phyloP scores from a whole-genome alignment of 2,329 filamentous ascomycete species.

The Paecilomyces sp. region DNA sequence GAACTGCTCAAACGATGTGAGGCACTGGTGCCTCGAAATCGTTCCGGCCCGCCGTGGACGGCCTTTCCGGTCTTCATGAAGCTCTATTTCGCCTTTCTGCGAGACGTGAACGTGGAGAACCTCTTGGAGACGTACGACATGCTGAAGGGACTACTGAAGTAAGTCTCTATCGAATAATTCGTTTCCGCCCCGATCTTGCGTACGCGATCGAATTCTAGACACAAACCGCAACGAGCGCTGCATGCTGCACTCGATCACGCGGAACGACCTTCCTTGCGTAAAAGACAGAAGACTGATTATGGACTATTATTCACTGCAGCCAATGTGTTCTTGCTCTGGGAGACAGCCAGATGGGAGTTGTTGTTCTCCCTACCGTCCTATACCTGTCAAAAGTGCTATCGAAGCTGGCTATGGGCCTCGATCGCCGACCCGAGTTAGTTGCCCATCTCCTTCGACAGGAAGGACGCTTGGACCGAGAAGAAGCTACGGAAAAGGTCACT shows the following conservation, averaged over 20 bases:
- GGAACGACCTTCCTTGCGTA: not conserved
- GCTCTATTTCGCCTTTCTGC: constrained; percentile 72
- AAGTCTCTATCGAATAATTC: constrained; percentile 26
- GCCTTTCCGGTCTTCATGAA: constrained; percentile 73
- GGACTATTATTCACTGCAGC: constrained; percentile 35
- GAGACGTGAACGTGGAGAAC: constrained; percentile 71
- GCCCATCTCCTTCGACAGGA: constrained; percentile 48
- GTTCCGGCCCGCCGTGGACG: constrained; percentile 64
- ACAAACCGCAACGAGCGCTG: not conserved
- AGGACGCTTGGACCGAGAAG: constrained; percentile 42
- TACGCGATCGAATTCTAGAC: not conserved
- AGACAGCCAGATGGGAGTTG: constrained; percentile 68
- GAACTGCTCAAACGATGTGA: constrained; percentile 54
- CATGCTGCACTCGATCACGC: constrained; percentile 1
- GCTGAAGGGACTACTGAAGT: constrained; percentile 70
- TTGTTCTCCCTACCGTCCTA: constrained; percentile 78
- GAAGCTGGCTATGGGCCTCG: constrained; percentile 74
- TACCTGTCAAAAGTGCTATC: constrained; percentile 74
- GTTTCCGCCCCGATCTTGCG: not conserved
- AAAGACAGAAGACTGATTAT: constrained; percentile 2
- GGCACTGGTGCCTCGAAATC: constrained; percentile 54
- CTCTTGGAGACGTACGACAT: constrained; percentile 67
- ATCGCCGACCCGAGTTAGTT: constrained; percentile 71
- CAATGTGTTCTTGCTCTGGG: constrained; percentile 76
- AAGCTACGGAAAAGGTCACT: constrained; percentile 64